phyloP scores from a whole-genome alignment of 2,329 filamentous ascomycete species.

The Pezicula carpinea region DNA sequence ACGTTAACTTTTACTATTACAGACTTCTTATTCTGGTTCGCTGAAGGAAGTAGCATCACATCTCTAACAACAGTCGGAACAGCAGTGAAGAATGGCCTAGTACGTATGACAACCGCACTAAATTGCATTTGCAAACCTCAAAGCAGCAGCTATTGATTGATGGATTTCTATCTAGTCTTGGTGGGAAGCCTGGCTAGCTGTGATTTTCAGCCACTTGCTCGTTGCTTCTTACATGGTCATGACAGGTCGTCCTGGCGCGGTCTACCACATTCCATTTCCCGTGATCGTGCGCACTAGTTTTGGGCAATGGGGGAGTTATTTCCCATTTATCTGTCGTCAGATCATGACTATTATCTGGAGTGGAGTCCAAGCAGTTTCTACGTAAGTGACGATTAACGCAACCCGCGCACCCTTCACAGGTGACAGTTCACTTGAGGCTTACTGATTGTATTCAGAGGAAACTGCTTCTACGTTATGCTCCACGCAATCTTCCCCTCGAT shows the following conservation, averaged over 20 bases:
- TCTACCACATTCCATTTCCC: not conserved
- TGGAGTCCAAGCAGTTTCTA: not conserved
- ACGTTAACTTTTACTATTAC: not conserved
- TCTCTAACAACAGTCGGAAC: not conserved
- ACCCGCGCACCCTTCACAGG: too few species aligned
- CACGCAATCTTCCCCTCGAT: not conserved
- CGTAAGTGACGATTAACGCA: not conserved
- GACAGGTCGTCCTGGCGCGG: constrained; percentile 9
- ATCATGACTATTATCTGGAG: not conserved
- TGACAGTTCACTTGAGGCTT: not conserved
- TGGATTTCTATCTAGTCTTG: not conserved
- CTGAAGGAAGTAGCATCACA: not conserved
- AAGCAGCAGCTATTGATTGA: not conserved
- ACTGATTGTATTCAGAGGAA: not conserved
- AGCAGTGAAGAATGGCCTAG: not conserved
- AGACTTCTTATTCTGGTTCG: constrained; percentile 3
- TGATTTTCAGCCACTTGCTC: not conserved
- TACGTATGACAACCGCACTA: not conserved
- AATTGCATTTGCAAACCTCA: not conserved
- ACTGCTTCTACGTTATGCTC: not conserved
- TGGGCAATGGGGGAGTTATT: not conserved
- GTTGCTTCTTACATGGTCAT: constrained; percentile 25
- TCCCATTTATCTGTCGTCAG: not conserved
- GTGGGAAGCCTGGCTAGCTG: not conserved
- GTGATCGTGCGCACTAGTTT: not conserved